Evolutionary conservation across 2,329 filamentous ascomycete genomes (phyloP).

Genomic region (Fusarium hostae): DNA sequence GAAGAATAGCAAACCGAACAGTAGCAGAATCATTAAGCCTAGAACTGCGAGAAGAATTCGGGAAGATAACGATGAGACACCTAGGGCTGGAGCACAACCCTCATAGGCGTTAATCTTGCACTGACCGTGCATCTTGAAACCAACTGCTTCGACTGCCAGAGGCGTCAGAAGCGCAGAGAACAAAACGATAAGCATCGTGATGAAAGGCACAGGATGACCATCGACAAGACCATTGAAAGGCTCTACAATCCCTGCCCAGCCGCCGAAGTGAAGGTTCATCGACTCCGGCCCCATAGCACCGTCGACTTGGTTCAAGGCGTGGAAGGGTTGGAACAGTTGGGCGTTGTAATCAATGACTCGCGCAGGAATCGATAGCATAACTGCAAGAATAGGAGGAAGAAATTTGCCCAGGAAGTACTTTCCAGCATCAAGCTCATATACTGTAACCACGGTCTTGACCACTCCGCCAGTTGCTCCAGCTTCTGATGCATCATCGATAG

Average conservation of each 20-base stretch:
- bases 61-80: constrained; percentile 35
- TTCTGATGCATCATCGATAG: constrained; percentile 6
- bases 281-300: constrained; percentile 56
- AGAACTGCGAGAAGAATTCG: constrained; percentile 36
- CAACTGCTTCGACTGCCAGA: constrained; percentile 41
- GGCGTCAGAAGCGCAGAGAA: constrained; percentile 38
- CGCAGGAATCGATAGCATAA: constrained; percentile 55
- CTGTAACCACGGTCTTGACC: constrained; percentile 20
- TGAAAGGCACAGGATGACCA: constrained; percentile 44
- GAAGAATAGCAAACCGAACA: constrained; percentile 35
- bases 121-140: constrained; percentile 42
- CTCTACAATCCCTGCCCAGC: constrained; percentile 50
- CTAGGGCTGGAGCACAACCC: constrained; percentile 40
- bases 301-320: constrained; percentile 52
- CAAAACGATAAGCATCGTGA: constrained; percentile 43
- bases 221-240: constrained; percentile 50
- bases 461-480: constrained; percentile 12
- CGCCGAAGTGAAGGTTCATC: constrained; percentile 56
- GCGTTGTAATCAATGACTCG: constrained; percentile 57
- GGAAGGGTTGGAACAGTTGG: constrained; percentile 59
- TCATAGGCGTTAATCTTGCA: constrained; percentile 34
- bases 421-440: constrained; percentile 35
- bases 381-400: constrained; percentile 54
- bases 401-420: constrained; percentile 57
- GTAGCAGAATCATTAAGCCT: constrained; percentile 31